These are phyloP conservation scores for Alternaria sp. DNA, from an alignment of 2,329 filamentous ascomycete genomes.

Conservation along the genomic window DNA sequence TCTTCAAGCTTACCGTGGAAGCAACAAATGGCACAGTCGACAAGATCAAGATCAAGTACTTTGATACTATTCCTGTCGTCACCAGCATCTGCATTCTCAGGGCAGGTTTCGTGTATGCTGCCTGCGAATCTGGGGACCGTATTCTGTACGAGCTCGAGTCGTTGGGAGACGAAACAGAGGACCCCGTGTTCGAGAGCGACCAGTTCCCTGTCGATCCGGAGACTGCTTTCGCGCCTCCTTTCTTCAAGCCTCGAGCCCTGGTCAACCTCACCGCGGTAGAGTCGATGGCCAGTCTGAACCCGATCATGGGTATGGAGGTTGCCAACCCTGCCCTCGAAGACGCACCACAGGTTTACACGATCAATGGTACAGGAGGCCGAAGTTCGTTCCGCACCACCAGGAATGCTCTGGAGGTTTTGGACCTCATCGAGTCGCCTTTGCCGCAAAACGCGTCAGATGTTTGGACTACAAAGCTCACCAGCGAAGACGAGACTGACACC, in stretches of 20 bases:
- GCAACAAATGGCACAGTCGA: slow-evolving; percentile 73
- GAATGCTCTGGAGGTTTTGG: slow-evolving; percentile 89
- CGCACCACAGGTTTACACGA: slow-evolving; percentile 93
- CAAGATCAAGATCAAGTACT: slow-evolving; percentile 92
- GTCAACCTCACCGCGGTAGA: slow-evolving; percentile 87
- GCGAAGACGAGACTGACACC: slow-evolving; percentile 83
- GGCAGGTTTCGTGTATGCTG: slow-evolving; percentile 92
- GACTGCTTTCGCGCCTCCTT: slow-evolving; percentile 76
- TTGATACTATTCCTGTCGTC: slow-evolving; percentile 91
- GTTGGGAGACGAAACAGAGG: slow-evolving; percentile 92
- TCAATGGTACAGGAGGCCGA: slow-evolving; percentile 85
- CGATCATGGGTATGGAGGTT: slow-evolving; percentile 88
- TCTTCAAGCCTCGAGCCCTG: slow-evolving; percentile 79
- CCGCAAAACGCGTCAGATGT: slow-evolving; percentile 88
- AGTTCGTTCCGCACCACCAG: slow-evolving; percentile 92
- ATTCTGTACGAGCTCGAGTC: slow-evolving; percentile 98
- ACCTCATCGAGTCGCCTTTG: slow-evolving; percentile 93
- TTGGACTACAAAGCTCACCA: slow-evolving; percentile 90
- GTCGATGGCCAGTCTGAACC: slow-evolving; percentile 86
- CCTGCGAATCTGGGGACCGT: slow-evolving; percentile 90
- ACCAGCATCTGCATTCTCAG: slow-evolving; percentile 90
- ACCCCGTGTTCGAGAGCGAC: slow-evolving; percentile 84
- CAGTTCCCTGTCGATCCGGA: slow-evolving; percentile 78
- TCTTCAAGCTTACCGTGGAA: slow-evolving; percentile 95
- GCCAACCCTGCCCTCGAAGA: slow-evolving; percentile 91